Evolutionary conservation across 306 rosid genomes (phyloP).

Genomic region (Rubus parviflorus): DNA sequence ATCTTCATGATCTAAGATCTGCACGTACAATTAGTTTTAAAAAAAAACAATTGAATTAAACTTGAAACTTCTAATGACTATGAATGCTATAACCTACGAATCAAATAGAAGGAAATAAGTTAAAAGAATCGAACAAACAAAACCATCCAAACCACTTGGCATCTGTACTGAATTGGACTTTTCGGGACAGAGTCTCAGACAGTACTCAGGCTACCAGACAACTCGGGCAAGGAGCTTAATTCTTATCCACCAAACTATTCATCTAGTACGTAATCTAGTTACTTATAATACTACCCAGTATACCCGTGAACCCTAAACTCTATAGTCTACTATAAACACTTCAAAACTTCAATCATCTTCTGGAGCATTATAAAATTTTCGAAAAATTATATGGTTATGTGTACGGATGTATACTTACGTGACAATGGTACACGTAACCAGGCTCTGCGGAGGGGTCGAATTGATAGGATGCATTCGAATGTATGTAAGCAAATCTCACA

Average conservation of each 20-base stretch:
- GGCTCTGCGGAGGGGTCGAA: constrained; percentile 66
- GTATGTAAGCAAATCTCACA: constrained; percentile 66
- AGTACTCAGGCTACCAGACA: constrained; percentile 5
- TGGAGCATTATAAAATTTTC: neutral
- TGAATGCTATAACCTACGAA: neutral
- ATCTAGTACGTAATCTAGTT: too few relatives aligned
- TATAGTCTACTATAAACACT: too few relatives aligned
- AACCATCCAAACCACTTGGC: neutral
- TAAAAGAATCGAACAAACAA: neutral
- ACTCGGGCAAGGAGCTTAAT: neutral
- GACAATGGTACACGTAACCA: constrained; percentile 84
- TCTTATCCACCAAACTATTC: neutral
- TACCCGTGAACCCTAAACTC: neutral
- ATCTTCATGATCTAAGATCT: constrained; percentile 91
- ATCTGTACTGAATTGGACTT: neutral
- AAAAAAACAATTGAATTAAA: too few relatives aligned
- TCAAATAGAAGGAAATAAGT: neutral
- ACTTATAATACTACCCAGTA: neutral
- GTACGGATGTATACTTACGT: constrained; percentile 43
- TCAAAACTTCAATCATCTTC: neutral
- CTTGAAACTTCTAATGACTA: too few relatives aligned
- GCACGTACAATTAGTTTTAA: constrained; percentile 35
- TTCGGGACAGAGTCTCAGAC: neutral
- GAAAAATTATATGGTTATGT: neutral
- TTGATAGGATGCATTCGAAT: constrained; percentile 52